phyloP scores from a whole-genome alignment of 2,329 filamentous ascomycete species.

The Xylaria sp. region DNA sequence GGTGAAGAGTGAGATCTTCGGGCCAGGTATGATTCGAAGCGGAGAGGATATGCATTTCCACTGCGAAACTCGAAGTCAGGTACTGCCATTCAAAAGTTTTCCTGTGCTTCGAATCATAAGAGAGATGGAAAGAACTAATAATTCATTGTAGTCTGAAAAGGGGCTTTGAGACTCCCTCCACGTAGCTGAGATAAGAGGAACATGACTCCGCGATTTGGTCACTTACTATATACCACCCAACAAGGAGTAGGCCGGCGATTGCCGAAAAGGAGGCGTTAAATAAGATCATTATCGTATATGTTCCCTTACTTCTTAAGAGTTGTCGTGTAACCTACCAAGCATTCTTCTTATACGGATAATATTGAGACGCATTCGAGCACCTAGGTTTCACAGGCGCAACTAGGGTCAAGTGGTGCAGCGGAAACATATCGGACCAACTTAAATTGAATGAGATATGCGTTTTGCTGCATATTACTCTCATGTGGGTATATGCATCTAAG shows the following conservation, averaged over 20 bases:
- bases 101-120: background rate
- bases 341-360: background rate
- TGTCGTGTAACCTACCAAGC: background rate
- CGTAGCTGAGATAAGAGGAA: background rate
- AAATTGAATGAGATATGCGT: background rate
- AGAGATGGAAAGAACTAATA: background rate
- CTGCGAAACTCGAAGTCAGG: background rate
- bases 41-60: conserved; percentile 52
- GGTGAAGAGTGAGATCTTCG: conserved; percentile 60
- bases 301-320: background rate
- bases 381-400: background rate
- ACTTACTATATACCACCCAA: conserved; percentile 38
- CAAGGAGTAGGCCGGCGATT: conserved; percentile 33
- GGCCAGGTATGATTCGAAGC: conserved; percentile 60
- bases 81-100: background rate
- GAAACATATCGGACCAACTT: conserved; percentile 13
- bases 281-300: conserved; percentile 41
- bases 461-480: conserved; percentile 21
- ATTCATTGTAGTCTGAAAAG: background rate
- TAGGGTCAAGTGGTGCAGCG: conserved; percentile 10
- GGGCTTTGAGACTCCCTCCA: background rate
- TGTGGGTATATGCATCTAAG: background rate
- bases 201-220: background rate
- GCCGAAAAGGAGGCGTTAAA: conserved; percentile 41
- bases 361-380: background rate